Conservation (phyloP, 2,329 filamentous ascomycete species). For the Xylariaceae sp. region DNA sequence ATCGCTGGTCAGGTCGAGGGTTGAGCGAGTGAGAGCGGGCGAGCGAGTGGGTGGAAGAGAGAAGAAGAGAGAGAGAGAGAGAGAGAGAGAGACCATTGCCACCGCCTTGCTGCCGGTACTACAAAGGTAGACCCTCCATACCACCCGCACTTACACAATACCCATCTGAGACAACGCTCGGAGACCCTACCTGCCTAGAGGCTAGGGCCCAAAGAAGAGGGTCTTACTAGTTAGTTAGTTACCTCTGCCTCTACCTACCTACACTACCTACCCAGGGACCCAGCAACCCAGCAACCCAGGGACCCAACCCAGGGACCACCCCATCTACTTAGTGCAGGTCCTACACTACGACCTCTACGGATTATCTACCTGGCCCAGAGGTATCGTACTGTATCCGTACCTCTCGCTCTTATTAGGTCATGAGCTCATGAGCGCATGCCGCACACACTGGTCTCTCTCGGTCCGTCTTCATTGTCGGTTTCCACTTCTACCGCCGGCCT, state of each 20-base stretch:
- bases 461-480: constrained; percentile 1
- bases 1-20: background rate
- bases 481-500: background rate
- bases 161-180: background rate
- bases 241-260: too few relatives aligned
- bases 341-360: too few relatives aligned
- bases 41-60: too few relatives aligned
- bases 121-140: background rate
- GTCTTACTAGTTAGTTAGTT: background rate
- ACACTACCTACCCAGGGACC: too few relatives aligned
- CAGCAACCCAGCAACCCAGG: too few relatives aligned
- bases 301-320: too few relatives aligned
- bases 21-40: background rate
- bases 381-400: background rate
- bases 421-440: constrained; percentile 1
- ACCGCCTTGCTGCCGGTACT: background rate
- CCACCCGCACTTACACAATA: background rate
- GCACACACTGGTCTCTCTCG: background rate
- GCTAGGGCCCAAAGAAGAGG: background rate
- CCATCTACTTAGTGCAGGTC: too few relatives aligned
- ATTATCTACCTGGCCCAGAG: background rate
- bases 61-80: too few relatives aligned
- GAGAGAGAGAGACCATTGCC: background rate
- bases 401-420: background rate
- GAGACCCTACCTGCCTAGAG: background rate